phyloP scores from a whole-genome alignment of 2,329 filamentous ascomycete species.

The Cryphonectria nitschkei region DNA sequence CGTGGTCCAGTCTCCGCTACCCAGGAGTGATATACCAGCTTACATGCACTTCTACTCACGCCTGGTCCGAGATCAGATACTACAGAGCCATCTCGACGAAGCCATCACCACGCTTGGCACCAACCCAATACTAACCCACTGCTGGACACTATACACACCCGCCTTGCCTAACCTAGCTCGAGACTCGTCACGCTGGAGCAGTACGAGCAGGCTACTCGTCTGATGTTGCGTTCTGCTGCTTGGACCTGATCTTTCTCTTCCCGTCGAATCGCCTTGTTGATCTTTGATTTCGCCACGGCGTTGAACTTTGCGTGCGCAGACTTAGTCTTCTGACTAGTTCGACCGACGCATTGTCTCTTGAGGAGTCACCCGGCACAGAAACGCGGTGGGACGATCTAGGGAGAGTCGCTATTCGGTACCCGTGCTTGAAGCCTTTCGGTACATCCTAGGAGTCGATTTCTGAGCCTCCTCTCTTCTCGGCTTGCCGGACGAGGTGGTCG shows the following conservation, averaged over 20 bases:
- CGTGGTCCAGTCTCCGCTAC: constrained; percentile 18
- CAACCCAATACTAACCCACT: background rate
- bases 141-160: constrained; percentile 6
- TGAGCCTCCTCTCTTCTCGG: background rate
- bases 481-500: constrained; percentile 5
- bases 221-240: constrained; percentile 14
- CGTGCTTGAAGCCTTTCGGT: no score
- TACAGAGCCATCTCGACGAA: constrained; percentile 22
- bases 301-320: constrained; percentile 5
- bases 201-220: constrained; percentile 11
- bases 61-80: constrained; percentile 19
- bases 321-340: constrained; percentile 1
- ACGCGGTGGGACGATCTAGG: background rate
- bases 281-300: constrained; percentile 13
- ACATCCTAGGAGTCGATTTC: background rate
- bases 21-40: background rate
- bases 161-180: constrained; percentile 1
- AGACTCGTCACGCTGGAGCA: background rate
- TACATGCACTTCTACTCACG: constrained; percentile 11
- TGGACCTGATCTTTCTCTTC: constrained; percentile 1
- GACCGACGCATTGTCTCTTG: constrained; percentile 7
- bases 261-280: constrained; percentile 5
- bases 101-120: constrained; percentile 14
- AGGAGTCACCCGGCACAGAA: constrained; percentile 11
- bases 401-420: background rate